Base-by-base conservation (phyloP, 164 flowering plant species). In the Vitis vinifera region DNA sequence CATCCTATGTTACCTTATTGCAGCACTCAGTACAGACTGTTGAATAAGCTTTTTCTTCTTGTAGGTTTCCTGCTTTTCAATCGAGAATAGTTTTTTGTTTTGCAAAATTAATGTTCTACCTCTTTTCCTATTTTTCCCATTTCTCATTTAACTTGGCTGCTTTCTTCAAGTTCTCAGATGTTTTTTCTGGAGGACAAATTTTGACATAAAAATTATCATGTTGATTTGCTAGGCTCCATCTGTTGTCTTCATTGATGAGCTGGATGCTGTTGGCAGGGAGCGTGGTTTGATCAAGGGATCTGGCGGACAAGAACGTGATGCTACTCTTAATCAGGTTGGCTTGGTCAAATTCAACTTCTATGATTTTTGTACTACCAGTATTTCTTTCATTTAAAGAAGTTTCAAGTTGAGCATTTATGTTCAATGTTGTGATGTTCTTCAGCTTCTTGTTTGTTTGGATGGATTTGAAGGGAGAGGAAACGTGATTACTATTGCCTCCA, bases 281-380 rank as follows among this genome's bases (percentile, higher is more conserved):
- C 97, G 98, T 84, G 98, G 98, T 56, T 77, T 92, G 66, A 91
- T 91, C 19, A 92, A 91, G 78, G 98, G 97, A 59, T 94, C 98
- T 69, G 98, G 98, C 73, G 97, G 98, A 50, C 97, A 91, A 85
- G 98, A 94, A 81, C 97, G 98, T 72, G 98, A 94, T 86, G 98
- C 98, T 66, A 94, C 98, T 65, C 90, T 94, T 52, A 94, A 94
- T 86, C 98, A 94, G 98, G 98, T 92, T 71, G 37, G 75, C 57
- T 55, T 60, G 63, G 62, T 31, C 30, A 63, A 67, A 50, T 59
- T 48, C 27, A 23, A 37, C 30, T 13, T 44, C 30, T 12, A 59
- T 27, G 12, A 29, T 15, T 44, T 23, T 10, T 49, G 2, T 27
- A 9, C 16, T 60, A 9, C 49, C 50, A 23, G 9, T 56, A 12